Base-by-base conservation (phyloP, 192 early-diverging fungal genomes). In the Oehlia diaphana region DNA sequence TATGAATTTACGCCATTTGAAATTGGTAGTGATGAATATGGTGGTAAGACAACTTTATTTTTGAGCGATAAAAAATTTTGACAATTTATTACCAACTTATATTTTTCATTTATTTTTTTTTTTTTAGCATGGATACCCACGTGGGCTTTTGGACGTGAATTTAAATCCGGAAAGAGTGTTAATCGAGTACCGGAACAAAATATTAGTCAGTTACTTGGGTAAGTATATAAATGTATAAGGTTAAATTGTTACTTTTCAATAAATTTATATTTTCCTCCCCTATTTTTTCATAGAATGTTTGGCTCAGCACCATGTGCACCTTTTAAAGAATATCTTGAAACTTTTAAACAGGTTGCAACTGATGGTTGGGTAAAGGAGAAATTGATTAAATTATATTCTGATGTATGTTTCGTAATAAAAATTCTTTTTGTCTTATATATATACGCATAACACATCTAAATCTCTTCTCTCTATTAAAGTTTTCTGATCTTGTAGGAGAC, bases 1-100 rank as follows among this genome's bases (percentile, higher is more conserved):
- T 94, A 94, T 81, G 95, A 96, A 74, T 87, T 96, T 66, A 92
- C 88, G 6, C 94, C 95, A 1, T 94, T 89, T 75, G 93, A 96
- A 72, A 84, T 95, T 68, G 95, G 95, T 66, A 90, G 90, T 80
- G 91, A 92, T 44, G 94, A 96, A 75, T 82, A 91, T 6, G 82
- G 74, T 65, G 89, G 89, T 91, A 82, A 80, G 82, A 44, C 2
- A 50, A 5, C 39, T 42, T 42, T 42, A 0, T 42, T 42, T 42
- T 0, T 42, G 7, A 42, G 39, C 39, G 6, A 42, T 42, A 42
- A 42, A 42, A 42, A 42, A 42, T 8, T 42, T 42, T 42, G 39
- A 8, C 39, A 42, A 42, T 42, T 42, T 42, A 5, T 0, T 42
- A 42, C 39, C 6, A 42, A 42, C 5, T 0, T 42, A 42, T 42